Evolutionary conservation across 2,329 filamentous ascomycete genomes (phyloP).

Genomic region (Arachnopeziza araneosa): DNA sequence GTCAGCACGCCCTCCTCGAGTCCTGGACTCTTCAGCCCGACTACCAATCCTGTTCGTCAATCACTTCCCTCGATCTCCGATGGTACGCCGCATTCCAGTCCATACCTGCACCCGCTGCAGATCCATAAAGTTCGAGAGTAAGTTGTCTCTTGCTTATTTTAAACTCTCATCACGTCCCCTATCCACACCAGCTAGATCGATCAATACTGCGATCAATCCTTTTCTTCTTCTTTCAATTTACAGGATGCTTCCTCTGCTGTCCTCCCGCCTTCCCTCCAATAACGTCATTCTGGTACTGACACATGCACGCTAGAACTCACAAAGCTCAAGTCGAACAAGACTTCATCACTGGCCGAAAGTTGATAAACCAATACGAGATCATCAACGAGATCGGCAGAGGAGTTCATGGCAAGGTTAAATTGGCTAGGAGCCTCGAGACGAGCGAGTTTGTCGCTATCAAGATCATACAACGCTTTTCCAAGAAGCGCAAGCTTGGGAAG

Average conservation of each 20-base stretch:
- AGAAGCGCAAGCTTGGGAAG: slow-evolving; percentile 84
- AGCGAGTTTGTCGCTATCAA: slow-evolving; percentile 90
- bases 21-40: slow-evolving; percentile 55
- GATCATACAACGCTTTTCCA: slow-evolving; percentile 94
- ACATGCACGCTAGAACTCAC: slow-evolving; percentile 57
- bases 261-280: background rate
- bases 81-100: slow-evolving; percentile 46
- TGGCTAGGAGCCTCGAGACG: slow-evolving; percentile 74
- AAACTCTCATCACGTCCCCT: background rate
- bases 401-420: slow-evolving; percentile 95
- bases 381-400: slow-evolving; percentile 93
- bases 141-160: too few species aligned
- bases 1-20: slow-evolving; percentile 55
- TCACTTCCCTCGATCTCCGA: slow-evolving; percentile 42
- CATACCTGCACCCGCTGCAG: slow-evolving; percentile 65
- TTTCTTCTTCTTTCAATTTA: background rate
- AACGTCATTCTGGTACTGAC: background rate
- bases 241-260: background rate
- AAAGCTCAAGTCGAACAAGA: slow-evolving; percentile 89
- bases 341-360: slow-evolving; percentile 81
- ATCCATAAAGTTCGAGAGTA: slow-evolving; percentile 72
- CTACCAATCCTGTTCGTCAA: slow-evolving; percentile 28
- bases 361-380: slow-evolving; percentile 97
- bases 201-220: background rate
- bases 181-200: background rate